phyloP scores from a whole-genome alignment of 148 eudicot genomes.

The Suaeda aralocaspica region DNA sequence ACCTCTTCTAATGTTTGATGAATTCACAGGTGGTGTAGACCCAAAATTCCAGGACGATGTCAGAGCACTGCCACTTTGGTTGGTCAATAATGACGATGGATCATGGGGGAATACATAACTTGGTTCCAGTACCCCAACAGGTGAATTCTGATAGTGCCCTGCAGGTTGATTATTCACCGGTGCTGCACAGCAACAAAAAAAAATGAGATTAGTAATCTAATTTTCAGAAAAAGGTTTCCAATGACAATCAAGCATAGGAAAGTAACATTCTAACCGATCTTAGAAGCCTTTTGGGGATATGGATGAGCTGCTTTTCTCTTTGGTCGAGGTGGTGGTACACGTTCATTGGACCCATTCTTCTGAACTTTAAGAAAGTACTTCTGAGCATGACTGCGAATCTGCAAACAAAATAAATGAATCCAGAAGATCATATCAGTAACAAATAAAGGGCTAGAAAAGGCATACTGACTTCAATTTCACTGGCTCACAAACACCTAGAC shows the following conservation, averaged over 20 bases:
- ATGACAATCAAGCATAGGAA: not conserved
- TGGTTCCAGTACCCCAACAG: constrained; percentile 31
- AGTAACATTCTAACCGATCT: constrained; percentile 33
- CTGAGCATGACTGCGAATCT: constrained; percentile 45
- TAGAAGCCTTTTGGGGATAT: constrained; percentile 63
- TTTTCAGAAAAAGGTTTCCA: not conserved
- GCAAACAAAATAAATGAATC: constrained; percentile 18
- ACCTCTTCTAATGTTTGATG: constrained; percentile 32
- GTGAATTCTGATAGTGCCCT: constrained; percentile 26
- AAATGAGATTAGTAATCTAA: not conserved
- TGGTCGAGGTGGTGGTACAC: constrained; percentile 65
- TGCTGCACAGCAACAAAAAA: constrained; percentile 27
- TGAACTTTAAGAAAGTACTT: constrained; percentile 43
- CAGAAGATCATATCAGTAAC: not conserved
- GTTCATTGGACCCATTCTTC: constrained; percentile 54
- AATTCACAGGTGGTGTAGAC: constrained; percentile 26
- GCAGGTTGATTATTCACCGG: constrained; percentile 21
- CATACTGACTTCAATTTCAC: not conserved
- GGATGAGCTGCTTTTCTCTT: constrained; percentile 70
- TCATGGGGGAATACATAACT: constrained; percentile 28
- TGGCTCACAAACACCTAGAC: not conserved
- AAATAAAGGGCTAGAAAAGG: not conserved
- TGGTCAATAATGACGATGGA: constrained; percentile 29
- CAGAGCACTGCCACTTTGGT: constrained; percentile 22
- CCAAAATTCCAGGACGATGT: constrained; percentile 32